These are phyloP conservation scores for Aspergillus sparsus DNA, from an alignment of 495 filamentous ascomycete genomes.

Conservation along the genomic window DNA sequence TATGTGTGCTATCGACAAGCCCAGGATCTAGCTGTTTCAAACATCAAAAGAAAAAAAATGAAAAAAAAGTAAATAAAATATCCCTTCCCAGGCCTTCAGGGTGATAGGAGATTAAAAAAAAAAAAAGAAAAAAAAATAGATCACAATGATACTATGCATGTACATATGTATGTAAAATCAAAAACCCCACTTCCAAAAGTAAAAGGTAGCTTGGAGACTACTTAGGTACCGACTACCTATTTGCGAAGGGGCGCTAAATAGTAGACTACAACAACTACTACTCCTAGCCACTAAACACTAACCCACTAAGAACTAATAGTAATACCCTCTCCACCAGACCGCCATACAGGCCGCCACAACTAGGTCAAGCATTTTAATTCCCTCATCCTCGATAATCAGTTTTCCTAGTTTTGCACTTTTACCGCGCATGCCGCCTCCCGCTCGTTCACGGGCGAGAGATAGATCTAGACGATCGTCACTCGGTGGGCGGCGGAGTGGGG, in stretches of 20 bases:
- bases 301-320: constrained; percentile 36
- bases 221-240: no score
- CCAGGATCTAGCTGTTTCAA: background rate
- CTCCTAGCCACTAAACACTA: background rate
- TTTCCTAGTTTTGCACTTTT: constrained; percentile 92
- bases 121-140: background rate
- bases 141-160: background rate
- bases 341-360: constrained; percentile 88
- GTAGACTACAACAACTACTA: no score
- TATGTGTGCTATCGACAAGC: no score
- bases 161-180: no score
- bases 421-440: constrained; percentile 79
- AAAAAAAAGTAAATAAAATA: background rate
- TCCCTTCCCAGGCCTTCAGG: background rate
- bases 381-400: constrained; percentile 85
- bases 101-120: background rate
- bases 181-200: no score
- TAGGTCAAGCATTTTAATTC: constrained; percentile 92
- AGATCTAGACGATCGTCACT: constrained; percentile 61
- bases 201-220: no score
- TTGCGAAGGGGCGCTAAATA: no score
- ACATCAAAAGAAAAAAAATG: background rate
- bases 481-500: constrained; percentile 17
- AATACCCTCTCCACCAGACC: constrained; percentile 91
- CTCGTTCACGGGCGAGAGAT: constrained; percentile 71